Base-by-base conservation (phyloP, 1,139 yeast species). In the Lodderomyces margitis region DNA sequence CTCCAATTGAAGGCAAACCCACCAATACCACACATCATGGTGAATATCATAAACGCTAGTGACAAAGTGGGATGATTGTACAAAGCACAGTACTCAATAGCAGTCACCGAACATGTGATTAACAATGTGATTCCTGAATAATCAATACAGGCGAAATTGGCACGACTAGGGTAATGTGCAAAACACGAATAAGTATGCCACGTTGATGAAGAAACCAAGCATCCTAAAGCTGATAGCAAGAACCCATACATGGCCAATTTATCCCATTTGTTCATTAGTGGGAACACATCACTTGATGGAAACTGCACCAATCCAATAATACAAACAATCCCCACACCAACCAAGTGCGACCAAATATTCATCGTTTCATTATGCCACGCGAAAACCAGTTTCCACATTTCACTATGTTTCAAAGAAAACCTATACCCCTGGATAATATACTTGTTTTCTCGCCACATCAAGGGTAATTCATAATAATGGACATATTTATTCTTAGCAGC, bases 131-230 rank as follows among this genome's bases (percentile, higher is more conserved):
- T 92, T 1, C 98, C 98, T 7, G 96, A 85, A 61, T 92, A 92
- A 65, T 92, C 98, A 37, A 91, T 82, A 62, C 98, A 92, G 0
- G 97, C 96, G 63, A 87, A 87, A 44, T 79, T 77, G 48, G 82
- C 74, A 58, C 96, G 75, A 44, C 81, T 64, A 20, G 74, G 65
- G 38, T 84, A 64, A 43, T 76, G 75, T 15, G 94, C 81, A 51
- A 89, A 85, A 48, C 89, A 83, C 45, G 86, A 80, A 61, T 88
- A 91, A 2, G 97, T 87, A 63, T 92, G 98, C 98, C 98, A 92
- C 21, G 83, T 68, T 3, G 84, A 80, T 0, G 96, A 87, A 40
- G 92, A 83, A 4, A 79, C 48, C 44, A 92, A 68, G 59, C 98
- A 92, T 49, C 82, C 78, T 50, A 87, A 60, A 14, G 95, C 86